Conservation (phyloP, 2,329 filamentous ascomycete species). For the Fusarium devonianum region DNA sequence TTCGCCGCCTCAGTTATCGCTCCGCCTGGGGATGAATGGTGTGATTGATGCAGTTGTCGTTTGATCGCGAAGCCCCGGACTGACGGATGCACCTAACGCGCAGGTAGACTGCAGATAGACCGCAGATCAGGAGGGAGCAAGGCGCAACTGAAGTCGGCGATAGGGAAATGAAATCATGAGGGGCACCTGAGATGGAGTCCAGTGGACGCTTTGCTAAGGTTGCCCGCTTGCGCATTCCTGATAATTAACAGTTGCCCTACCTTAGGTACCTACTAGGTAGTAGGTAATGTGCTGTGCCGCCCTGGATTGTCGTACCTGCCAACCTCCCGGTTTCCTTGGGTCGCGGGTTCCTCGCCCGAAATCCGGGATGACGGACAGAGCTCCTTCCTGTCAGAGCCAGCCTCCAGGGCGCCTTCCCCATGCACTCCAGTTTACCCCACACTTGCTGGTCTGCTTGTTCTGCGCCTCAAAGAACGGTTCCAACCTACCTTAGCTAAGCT, state of each 20-base stretch:
- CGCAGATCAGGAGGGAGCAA: background rate
- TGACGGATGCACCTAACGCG: too few relatives aligned
- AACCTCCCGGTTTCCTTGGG: background rate
- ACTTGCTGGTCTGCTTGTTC: slow-evolving; percentile 23
- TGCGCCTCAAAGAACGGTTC: slow-evolving; percentile 13
- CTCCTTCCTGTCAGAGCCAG: slow-evolving; percentile 6
- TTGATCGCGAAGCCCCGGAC: background rate
- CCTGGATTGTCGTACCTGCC: slow-evolving; percentile 8
- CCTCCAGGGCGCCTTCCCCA: slow-evolving; percentile 25
- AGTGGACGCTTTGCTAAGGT: too few relatives aligned
- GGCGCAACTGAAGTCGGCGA: slow-evolving; percentile 1
- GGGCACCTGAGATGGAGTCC: too few relatives aligned
- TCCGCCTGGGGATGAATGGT: slow-evolving; percentile 9
- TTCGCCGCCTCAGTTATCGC: background rate
- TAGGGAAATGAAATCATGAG: too few relatives aligned
- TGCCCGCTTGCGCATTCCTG: too few relatives aligned
- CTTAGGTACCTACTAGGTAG: too few relatives aligned
- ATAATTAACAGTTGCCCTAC: too few relatives aligned
- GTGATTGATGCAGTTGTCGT: slow-evolving; percentile 7
- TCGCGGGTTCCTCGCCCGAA: slow-evolving; percentile 3
- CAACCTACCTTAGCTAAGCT: slow-evolving; percentile 8
- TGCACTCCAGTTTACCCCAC: slow-evolving; percentile 27
- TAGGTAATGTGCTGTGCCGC: slow-evolving; percentile 6
- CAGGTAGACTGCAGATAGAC: slow-evolving; percentile 2
- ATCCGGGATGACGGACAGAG: background rate